Evolutionary conservation across 208 protist genomes (phyloP).

Genomic region (Vickermania ingenoplastis): DNA sequence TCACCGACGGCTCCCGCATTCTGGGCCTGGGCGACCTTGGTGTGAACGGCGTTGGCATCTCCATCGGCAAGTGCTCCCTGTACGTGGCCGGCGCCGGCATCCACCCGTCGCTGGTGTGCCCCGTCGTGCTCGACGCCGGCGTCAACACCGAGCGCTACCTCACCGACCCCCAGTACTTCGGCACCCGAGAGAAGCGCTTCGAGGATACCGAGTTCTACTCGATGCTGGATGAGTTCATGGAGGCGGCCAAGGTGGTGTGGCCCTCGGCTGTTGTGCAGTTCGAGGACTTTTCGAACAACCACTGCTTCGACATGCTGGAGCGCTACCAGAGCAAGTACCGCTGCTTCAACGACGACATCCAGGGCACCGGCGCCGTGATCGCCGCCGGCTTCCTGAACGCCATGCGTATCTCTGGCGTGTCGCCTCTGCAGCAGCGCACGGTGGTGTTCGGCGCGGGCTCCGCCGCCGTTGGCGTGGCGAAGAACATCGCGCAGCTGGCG

Average conservation of each 20-base stretch:
- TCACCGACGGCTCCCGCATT: constrained; percentile 95
- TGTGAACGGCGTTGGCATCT: constrained; percentile 93
- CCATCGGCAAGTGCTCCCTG: constrained; percentile 91
- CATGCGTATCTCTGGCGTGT: constrained; percentile 39
- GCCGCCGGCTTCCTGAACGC: constrained; percentile 88
- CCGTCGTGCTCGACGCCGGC: constrained; percentile 87
- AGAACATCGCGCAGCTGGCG: constrained; percentile 84
- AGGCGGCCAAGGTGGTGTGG: constrained; percentile 65
- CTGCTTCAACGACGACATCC: constrained; percentile 98
- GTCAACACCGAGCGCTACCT: constrained; percentile 85
- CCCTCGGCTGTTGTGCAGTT: constrained; percentile 88
- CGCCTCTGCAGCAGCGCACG: constrained; percentile 56
- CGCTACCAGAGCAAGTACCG: constrained; percentile 85
- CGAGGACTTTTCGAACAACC: constrained; percentile 94
- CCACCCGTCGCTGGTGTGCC: constrained; percentile 71
- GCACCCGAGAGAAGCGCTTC: constrained; percentile 52
- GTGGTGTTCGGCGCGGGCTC: constrained; percentile 91
- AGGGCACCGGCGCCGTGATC: constrained; percentile 95
- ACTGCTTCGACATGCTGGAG: constrained; percentile 92
- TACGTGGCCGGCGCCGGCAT: constrained; percentile 89
- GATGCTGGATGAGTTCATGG: constrained; percentile 91
- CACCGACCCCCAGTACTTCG: constrained; percentile 78
- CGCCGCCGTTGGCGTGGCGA: constrained; percentile 92
- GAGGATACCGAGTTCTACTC: constrained; percentile 73
- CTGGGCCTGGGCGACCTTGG: constrained; percentile 92